Evolutionary conservation across 352 stramenopile genomes (phyloP).

Genomic region (Globisporangium takayamanum): DNA sequence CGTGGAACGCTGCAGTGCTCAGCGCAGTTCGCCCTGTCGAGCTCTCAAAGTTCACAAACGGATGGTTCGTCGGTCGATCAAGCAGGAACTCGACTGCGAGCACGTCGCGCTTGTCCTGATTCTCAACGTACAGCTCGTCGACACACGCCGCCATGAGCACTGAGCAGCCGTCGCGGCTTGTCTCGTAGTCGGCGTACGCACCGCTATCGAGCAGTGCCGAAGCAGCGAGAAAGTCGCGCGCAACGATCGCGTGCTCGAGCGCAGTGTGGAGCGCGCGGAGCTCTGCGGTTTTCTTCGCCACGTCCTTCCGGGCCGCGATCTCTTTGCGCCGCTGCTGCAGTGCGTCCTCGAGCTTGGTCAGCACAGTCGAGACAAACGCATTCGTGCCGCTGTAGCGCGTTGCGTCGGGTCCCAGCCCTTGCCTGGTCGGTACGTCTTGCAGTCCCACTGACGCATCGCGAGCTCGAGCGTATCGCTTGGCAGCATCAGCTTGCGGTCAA

Average conservation of each 20-base stretch:
- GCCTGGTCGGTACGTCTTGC: slow-evolving; percentile 22
- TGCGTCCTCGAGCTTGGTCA: slow-evolving; percentile 18
- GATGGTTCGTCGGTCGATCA: slow-evolving; percentile 37
- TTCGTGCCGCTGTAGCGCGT: slow-evolving; percentile 34
- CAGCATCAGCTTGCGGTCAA: slow-evolving; percentile 24
- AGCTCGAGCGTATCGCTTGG: slow-evolving; percentile 42
- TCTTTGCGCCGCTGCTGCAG: slow-evolving; percentile 22
- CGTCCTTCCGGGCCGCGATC: slow-evolving; percentile 33
- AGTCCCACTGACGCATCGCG: slow-evolving; percentile 38
- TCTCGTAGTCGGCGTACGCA: slow-evolving; percentile 67
- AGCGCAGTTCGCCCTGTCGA: slow-evolving; percentile 42
- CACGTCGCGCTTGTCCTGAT: slow-evolving; percentile 43
- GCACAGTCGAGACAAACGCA: slow-evolving; percentile 20
- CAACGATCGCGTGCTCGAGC: slow-evolving; percentile 42
- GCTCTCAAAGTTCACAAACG: slow-evolving; percentile 61
- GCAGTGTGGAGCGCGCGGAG: slow-evolving; percentile 32
- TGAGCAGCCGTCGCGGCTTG: slow-evolving; percentile 25
- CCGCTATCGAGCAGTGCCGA: slow-evolving; percentile 42
- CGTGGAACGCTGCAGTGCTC: slow-evolving; percentile 32
- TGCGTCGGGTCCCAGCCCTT: slow-evolving; percentile 26
- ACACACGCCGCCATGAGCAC: slow-evolving; percentile 48
- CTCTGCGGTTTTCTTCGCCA: slow-evolving; percentile 38
- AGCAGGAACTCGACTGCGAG: slow-evolving; percentile 55
- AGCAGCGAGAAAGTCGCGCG: slow-evolving; percentile 31
- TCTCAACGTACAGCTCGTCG: slow-evolving; percentile 51